A percentile compares a stretch with the other conserved stretches of the same genome.
Evolutionary conservation across 2,329 filamentous ascomycete species (phyloP).

Genomic region (Trichophyton mentagrophytes): DNA sequence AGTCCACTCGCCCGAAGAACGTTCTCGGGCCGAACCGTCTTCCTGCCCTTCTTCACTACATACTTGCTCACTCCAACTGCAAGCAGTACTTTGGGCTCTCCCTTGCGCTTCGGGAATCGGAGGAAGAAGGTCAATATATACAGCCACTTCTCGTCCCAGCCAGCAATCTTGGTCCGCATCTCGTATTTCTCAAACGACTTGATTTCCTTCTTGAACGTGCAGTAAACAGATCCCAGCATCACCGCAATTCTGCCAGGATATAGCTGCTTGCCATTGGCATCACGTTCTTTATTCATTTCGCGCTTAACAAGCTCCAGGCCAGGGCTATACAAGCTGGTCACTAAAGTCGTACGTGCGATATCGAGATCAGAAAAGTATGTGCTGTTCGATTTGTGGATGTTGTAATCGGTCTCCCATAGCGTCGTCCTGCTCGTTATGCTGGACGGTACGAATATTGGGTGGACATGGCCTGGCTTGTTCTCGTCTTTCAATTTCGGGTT

Average conservation of each 20-base stretch:
- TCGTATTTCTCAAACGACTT: constrained; percentile 56
- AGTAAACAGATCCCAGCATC: constrained; percentile 59
- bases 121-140: constrained; percentile 66
- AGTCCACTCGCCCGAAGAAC: constrained; percentile 59
- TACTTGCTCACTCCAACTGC: constrained; percentile 67
- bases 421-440: constrained; percentile 55
- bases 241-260: constrained; percentile 42
- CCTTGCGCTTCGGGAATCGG: constrained; percentile 34
- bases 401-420: constrained; percentile 72
- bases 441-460: constrained; percentile 60
- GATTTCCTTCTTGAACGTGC: constrained; percentile 63
- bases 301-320: constrained; percentile 43
- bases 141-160: constrained; percentile 73
- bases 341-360: constrained; percentile 66
- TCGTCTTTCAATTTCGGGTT: constrained; percentile 33
- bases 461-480: constrained; percentile 27
- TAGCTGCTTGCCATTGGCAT: constrained; percentile 35
- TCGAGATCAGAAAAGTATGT: constrained; percentile 85
- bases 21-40: constrained; percentile 73
- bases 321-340: constrained; percentile 53
- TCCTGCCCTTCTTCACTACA: constrained; percentile 65
- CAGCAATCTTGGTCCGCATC: constrained; percentile 57
- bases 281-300: constrained; percentile 40
- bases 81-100: constrained; percentile 50
- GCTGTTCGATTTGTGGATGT: constrained; percentile 68